Evolutionary conservation across 78 protist species (phyloP).

Genomic region (Parvularia atlantis): DNA sequence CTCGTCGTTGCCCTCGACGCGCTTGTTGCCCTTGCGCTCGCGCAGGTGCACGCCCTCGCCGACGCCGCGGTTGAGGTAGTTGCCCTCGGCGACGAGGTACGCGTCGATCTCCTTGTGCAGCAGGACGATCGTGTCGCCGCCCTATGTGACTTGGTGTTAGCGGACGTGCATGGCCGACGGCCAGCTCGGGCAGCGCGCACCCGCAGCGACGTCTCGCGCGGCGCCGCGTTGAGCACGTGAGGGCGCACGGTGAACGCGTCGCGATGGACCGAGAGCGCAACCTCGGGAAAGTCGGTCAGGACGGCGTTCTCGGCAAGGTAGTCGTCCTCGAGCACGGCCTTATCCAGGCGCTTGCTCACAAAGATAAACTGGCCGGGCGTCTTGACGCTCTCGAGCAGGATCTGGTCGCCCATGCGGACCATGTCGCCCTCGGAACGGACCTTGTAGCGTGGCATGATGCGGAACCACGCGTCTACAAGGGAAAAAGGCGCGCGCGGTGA

Average conservation of each 20-base stretch:
- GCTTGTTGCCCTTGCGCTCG: background rate
- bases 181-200: too few species aligned
- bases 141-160: too few species aligned
- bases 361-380: background rate
- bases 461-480: background rate
- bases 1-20: too few species aligned
- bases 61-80: background rate
- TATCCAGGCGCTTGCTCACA: background rate
- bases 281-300: background rate
- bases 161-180: too few species aligned
- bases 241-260: background rate
- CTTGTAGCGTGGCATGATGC: conserved; percentile 11
- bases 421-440: conserved; percentile 11
- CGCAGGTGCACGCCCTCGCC: background rate
- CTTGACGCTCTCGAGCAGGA: conserved; percentile 1
- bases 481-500: background rate
- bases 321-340: too few species aligned
- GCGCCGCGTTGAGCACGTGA: too few species aligned
- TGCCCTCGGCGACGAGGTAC: background rate
- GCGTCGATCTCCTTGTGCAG: conserved; percentile 1
- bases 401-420: background rate
- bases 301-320: too few species aligned
- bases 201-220: too few species aligned
- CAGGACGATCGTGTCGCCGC: background rate
- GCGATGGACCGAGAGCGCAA: background rate